phyloP scores from a whole-genome alignment of 345 rosid genomes.

The Pugionium cornutum region DNA sequence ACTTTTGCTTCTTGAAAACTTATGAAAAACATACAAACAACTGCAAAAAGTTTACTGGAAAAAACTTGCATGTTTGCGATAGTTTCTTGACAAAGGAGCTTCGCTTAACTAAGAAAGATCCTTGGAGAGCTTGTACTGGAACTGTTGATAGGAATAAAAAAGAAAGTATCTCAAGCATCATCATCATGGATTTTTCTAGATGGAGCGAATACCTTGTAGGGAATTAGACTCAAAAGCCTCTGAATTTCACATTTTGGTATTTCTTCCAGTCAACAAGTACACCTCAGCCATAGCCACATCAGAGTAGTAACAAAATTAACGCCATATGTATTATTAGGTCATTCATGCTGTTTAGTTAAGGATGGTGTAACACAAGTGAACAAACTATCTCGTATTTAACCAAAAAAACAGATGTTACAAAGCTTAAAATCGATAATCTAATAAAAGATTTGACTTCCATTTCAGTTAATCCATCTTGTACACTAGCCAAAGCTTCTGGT shows the following conservation, averaged over 20 bases:
- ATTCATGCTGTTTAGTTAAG: too few species aligned
- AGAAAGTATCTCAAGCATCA: conserved; percentile 97
- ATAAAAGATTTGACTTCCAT: conserved; percentile 13
- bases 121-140: conserved; percentile 95
- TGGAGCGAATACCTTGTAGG: conserved; percentile 97
- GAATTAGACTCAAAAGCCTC: conserved; percentile 91
- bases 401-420: too few species aligned
- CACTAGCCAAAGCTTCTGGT: conserved; percentile 23
- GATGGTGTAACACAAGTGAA: background rate
- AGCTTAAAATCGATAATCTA: background rate
- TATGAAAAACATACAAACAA: conserved; percentile 15
- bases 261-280: conserved; percentile 45
- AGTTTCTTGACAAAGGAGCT: conserved; percentile 96
- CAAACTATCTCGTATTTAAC: background rate
- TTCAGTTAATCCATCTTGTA: conserved; percentile 18
- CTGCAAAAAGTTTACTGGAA: conserved; percentile 29
- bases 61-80: conserved; percentile 26
- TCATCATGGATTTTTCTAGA: conserved; percentile 98
- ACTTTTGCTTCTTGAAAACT: conserved; percentile 26
- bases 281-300: background rate
- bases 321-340: background rate
- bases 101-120: conserved; percentile 93
- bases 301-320: background rate
- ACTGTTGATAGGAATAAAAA: conserved; percentile 91
- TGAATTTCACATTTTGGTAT: conserved; percentile 96